Conservation (phyloP, 352 stramenopile species). For the Pythium periplocum region DNA sequence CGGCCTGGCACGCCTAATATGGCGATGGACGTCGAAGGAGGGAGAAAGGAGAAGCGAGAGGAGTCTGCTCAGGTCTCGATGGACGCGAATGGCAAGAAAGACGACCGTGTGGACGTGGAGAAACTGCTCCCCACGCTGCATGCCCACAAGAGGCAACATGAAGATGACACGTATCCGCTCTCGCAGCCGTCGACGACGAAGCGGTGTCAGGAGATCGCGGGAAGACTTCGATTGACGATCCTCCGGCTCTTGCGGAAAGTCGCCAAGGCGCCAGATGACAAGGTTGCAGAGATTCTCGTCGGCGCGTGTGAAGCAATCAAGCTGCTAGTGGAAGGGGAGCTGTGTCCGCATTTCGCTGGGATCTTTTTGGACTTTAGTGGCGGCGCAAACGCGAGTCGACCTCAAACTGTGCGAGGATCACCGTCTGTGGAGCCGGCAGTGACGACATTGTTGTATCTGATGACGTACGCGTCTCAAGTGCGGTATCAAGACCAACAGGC, state of each 20-base stretch:
- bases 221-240: conserved; percentile 18
- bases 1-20: no score
- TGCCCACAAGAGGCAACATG: conserved; percentile 17
- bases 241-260: conserved; percentile 19
- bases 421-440: conserved; percentile 5
- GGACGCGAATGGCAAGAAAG: no score
- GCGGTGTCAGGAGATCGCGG: conserved; percentile 20
- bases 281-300: conserved; percentile 5
- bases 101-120: neutral
- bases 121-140: conserved; percentile 15
- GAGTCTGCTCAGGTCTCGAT: no score
- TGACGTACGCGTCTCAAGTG: conserved; percentile 22
- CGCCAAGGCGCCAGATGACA: neutral
- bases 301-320: conserved; percentile 21
- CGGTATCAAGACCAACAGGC: conserved; percentile 9
- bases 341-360: conserved; percentile 15
- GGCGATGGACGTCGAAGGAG: no score
- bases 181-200: neutral
- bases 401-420: neutral
- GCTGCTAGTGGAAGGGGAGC: conserved; percentile 17
- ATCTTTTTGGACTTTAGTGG: conserved; percentile 11
- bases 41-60: no score
- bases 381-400: no score
- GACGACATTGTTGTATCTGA: conserved; percentile 21
- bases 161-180: conserved; percentile 5